Percentiles rank a stretch among this genome's conserved stretches.
Evolutionary conservation across 805 yeast genomes (phyloP).

Genomic region (Yarrowia yakushimensis): DNA sequence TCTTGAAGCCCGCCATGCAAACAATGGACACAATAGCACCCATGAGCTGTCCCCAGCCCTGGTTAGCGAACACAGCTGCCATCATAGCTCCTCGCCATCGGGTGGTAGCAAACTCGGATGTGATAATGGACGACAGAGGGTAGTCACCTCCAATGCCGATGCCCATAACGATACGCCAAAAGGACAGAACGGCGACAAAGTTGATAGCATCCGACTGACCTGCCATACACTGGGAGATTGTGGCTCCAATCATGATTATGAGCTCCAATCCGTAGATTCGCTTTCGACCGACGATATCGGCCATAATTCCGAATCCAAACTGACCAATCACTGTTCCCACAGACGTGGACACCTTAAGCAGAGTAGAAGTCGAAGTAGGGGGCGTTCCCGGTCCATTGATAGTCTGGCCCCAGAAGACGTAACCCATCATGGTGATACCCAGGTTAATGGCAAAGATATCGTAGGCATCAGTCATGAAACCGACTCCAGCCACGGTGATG

Average conservation of each 20-base stretch:
- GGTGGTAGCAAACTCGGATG: conserved; percentile 88
- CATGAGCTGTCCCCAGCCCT: conserved; percentile 90
- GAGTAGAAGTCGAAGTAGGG: conserved; percentile 69
- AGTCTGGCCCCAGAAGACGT: conserved; percentile 65
- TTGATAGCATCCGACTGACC: conserved; percentile 70
- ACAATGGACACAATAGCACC: conserved; percentile 83
- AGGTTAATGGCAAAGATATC: conserved; percentile 88
- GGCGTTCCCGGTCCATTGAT: conserved; percentile 41
- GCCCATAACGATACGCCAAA: conserved; percentile 85
- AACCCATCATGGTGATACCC: conserved; percentile 72
- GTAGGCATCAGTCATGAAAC: conserved; percentile 89
- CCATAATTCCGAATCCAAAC: conserved; percentile 74
- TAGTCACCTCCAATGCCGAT: conserved; percentile 98
- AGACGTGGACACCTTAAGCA: conserved; percentile 83
- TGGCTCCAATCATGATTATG: conserved; percentile 76
- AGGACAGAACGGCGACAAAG: conserved; percentile 68
- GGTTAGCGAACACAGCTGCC: conserved; percentile 95
- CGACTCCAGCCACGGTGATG: conserved; percentile 85
- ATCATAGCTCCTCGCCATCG: conserved; percentile 98
- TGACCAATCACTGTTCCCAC: conserved; percentile 94
- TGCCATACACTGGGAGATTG: conserved; percentile 68
- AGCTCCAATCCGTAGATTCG: conserved; percentile 82
- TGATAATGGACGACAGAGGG: conserved; percentile 85
- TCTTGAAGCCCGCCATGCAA: conserved; percentile 72
- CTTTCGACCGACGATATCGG: conserved; percentile 82